These are phyloP conservation scores for Dispira parvispora DNA, from an alignment of 192 early-diverging fungal species.

Conservation along the genomic window DNA sequence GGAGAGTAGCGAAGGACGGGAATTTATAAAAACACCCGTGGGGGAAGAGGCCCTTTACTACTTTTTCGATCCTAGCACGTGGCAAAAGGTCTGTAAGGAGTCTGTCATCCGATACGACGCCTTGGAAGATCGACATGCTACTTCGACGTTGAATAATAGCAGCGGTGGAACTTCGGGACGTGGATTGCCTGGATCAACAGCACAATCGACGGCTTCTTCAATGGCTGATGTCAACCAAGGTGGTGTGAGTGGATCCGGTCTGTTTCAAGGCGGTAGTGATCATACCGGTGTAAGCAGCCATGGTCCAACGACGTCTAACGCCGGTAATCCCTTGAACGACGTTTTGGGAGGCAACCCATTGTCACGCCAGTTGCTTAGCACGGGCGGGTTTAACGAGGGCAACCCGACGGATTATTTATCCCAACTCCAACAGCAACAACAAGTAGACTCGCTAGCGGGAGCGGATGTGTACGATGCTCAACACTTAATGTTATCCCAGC, in stretches of 20 bases:
- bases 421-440: not conserved
- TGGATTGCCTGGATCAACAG: not conserved
- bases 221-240: not conserved
- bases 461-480: too few species aligned
- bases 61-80: constrained; percentile 83
- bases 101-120: constrained; percentile 72
- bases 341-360: not conserved
- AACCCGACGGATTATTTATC: not conserved
- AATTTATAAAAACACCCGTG: constrained; percentile 37
- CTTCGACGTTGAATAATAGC: not conserved
- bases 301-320: not conserved
- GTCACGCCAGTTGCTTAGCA: not conserved
- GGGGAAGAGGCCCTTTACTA: constrained; percentile 77
- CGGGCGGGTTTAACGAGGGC: not conserved
- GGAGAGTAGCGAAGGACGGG: constrained; percentile 18
- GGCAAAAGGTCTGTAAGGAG: constrained; percentile 84
- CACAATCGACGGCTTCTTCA: not conserved
- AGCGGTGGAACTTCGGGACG: not conserved
- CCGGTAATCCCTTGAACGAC: not conserved
- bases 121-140: constrained; percentile 52
- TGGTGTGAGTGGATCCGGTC: not conserved
- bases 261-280: not conserved
- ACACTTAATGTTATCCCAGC: too few species aligned
- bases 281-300: not conserved
- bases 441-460: too few species aligned